phyloP scores from a whole-genome alignment of 2,329 filamentous ascomycete species.

The Malbranchea cinnamomea region DNA sequence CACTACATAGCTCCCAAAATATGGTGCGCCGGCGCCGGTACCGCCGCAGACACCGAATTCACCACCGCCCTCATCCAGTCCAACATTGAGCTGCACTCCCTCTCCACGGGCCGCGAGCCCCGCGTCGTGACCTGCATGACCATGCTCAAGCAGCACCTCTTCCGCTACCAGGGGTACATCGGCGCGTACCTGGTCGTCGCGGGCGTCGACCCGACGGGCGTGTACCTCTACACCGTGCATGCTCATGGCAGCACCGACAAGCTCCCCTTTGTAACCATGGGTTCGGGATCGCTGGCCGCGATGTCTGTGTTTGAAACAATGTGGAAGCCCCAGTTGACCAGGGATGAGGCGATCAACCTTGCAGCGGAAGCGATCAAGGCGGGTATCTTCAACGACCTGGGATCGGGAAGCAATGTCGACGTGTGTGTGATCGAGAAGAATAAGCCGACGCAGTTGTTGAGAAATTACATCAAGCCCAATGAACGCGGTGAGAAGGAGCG shows the following conservation, averaged over 20 bases:
- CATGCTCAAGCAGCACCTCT: conserved; percentile 97
- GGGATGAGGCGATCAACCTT: conserved; percentile 69
- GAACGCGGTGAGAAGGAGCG: conserved; percentile 79
- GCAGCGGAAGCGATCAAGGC: conserved; percentile 79
- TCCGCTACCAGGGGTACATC: conserved; percentile 95
- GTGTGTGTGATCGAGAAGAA: conserved; percentile 89
- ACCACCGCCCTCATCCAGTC: conserved; percentile 97
- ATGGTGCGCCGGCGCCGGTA: conserved; percentile 97
- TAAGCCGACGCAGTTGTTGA: conserved; percentile 73
- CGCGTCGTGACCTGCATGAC: conserved; percentile 99
- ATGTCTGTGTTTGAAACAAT: conserved; percentile 97
- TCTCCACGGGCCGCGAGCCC: conserved; percentile 90
- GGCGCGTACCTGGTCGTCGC: conserved; percentile 96
- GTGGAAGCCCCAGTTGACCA: conserved; percentile 68
- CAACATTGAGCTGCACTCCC: conserved; percentile 90
- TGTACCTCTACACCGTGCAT: conserved; percentile 94
- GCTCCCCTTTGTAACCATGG: conserved; percentile 98
- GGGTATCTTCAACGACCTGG: conserved; percentile 97
- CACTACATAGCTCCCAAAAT: conserved; percentile 98
- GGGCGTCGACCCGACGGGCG: conserved; percentile 87
- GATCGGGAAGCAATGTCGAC: conserved; percentile 93
- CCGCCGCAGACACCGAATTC: conserved; percentile 96
- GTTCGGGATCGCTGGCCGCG: conserved; percentile 83
- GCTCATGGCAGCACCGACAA: conserved; percentile 98
- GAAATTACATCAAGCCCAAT: conserved; percentile 90